A percentile compares a stretch with the other conserved stretches of the same genome.
phyloP scores from a whole-genome alignment of 2,329 filamentous ascomycete genomes.

The Ophiostoma himal-ulmi region DNA sequence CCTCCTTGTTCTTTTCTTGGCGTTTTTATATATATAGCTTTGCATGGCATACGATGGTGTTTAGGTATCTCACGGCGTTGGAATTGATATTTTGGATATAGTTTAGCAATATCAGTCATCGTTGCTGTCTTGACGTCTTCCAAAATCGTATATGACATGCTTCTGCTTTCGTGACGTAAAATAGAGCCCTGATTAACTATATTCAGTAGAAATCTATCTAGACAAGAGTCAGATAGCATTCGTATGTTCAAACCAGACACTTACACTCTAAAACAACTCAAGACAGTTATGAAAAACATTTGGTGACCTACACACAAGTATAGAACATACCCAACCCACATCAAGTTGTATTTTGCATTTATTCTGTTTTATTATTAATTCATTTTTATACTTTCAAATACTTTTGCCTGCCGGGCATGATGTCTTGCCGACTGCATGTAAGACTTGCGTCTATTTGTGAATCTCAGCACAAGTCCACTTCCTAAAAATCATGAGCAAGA shows the following conservation, averaged over 20 bases:
- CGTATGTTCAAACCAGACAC: too few species aligned
- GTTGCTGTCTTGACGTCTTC: neutral
- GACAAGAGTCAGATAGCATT: too few species aligned
- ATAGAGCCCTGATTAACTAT: too few species aligned
- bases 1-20: neutral
- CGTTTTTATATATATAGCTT: neutral
- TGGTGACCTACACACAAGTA: neutral
- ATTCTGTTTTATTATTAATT: neutral
- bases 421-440: neutral
- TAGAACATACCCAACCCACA: neutral
- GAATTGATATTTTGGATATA: neutral
- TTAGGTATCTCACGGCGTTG: neutral
- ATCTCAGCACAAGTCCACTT: neutral
- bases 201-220: too few species aligned
- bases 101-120: neutral
- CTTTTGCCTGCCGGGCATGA: neutral
- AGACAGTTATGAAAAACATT: too few species aligned
- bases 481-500: neutral
- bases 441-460: neutral
- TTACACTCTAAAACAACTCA: too few species aligned
- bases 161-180: too few species aligned
- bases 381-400: neutral
- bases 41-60: neutral
- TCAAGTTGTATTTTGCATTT: neutral
- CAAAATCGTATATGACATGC: too few species aligned